Conservation (phyloP, 2,329 filamentous ascomycete genomes). For the Fusarium cicatricum region DNA sequence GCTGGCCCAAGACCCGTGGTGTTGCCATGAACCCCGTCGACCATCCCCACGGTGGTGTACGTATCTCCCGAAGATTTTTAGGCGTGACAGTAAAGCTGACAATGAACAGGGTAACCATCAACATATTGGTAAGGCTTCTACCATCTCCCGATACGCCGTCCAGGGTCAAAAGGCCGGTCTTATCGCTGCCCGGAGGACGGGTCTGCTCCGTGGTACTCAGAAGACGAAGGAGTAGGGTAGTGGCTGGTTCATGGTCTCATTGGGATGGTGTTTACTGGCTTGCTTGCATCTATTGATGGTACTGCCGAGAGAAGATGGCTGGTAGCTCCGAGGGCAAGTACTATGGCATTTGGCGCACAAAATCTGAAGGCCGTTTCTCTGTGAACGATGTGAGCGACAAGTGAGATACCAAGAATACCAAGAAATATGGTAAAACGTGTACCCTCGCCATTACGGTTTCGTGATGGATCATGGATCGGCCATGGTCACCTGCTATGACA, state of each 20-base stretch:
- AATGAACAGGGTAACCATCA: conserved; percentile 90
- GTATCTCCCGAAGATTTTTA: conserved; percentile 44
- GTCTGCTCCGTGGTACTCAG: conserved; percentile 99
- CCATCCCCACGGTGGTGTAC: conserved; percentile 93
- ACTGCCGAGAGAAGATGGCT: conserved; percentile 57
- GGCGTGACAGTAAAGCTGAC: conserved; percentile 49
- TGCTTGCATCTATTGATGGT: conserved; percentile 68
- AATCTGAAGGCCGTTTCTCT: conserved; percentile 45
- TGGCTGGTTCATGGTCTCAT: conserved; percentile 62
- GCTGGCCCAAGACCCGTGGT: conserved; percentile 99
- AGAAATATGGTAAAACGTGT: conserved; percentile 13
- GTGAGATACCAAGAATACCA: conserved; percentile 42
- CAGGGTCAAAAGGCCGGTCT: conserved; percentile 99
- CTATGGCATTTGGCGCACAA: conserved; percentile 60
- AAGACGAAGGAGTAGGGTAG: conserved; percentile 93
- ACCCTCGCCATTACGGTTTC: background rate
- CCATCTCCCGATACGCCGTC: conserved; percentile 97
- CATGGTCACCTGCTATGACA: conserved; percentile 11
- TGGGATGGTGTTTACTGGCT: conserved; percentile 71
- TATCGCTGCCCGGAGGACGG: conserved; percentile 98
- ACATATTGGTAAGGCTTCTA: conserved; percentile 99
- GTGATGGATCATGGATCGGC: background rate
- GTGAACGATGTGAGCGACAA: conserved; percentile 40
- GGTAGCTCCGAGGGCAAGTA: conserved; percentile 59
- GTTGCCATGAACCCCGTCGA: conserved; percentile 99